phyloP scores from a whole-genome alignment of 2,329 filamentous ascomycete genomes.

The Tetracladium maxilliforme region DNA sequence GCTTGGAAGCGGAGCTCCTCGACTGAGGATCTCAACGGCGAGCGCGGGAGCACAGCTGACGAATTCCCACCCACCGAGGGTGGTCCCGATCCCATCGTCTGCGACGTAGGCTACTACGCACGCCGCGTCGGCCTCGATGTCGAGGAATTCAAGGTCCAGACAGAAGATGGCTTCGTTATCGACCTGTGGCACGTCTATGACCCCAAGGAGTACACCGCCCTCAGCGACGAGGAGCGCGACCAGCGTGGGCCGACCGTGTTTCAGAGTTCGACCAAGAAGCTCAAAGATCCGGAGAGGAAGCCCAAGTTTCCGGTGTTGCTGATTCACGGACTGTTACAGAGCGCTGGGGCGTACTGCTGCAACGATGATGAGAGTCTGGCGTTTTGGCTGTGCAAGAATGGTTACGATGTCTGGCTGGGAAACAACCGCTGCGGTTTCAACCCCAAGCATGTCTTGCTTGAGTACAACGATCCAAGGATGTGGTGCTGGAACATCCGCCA shows the following conservation, averaged over 20 bases:
- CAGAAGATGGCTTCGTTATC: constrained; percentile 86
- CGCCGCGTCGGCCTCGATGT: constrained; percentile 75
- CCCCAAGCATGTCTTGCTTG: constrained; percentile 59
- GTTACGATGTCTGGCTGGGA: constrained; percentile 90
- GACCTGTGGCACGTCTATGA: constrained; percentile 83
- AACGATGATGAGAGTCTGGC: constrained; percentile 84
- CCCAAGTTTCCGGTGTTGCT: constrained; percentile 72
- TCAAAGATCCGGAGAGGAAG: constrained; percentile 23
- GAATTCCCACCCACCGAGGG: constrained; percentile 66
- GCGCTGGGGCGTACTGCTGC: constrained; percentile 73
- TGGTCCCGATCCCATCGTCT: constrained; percentile 62
- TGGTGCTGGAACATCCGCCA: constrained; percentile 95
- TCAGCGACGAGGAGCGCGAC: constrained; percentile 29
- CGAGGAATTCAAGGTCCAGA: constrained; percentile 73
- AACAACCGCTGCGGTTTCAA: constrained; percentile 83
- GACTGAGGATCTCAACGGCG: constrained; percentile 24
- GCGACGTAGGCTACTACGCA: constrained; percentile 76
- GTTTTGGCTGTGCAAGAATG: constrained; percentile 82
- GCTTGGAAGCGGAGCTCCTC: constrained; percentile 39
- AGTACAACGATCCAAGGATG: constrained; percentile 71
- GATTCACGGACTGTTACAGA: constrained; percentile 81
- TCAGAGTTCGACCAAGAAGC: constrained; percentile 18
- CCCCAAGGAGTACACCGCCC: constrained; percentile 52
- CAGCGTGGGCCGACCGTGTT: constrained; percentile 51
- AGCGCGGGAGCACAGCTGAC: constrained; percentile 23